Base-by-base conservation (phyloP, 2,329 filamentous ascomycete genomes). In the Trichoderma cornu-damae region DNA sequence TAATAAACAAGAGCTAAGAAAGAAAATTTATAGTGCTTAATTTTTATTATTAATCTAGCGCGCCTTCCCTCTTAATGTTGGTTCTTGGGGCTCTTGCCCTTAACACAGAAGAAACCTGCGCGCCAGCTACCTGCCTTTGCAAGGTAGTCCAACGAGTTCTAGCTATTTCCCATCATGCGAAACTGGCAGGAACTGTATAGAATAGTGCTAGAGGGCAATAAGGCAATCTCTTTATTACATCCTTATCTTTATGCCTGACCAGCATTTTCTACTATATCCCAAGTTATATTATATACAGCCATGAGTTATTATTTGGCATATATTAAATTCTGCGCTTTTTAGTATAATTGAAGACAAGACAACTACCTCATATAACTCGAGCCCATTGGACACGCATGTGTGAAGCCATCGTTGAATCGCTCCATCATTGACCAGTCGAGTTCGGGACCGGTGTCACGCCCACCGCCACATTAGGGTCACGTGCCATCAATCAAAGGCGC, bases 111-210 rank as follows among this genome's bases (percentile, higher is more conserved):
- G 40, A 22, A 43, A 26, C 40, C 22, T 43, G 22, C 40, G 26
- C 40, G 22, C 40, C 20, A 26, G 40, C 11, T 47, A 47, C 44
- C 44, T 47, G 34, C 44, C n/a, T n/a, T 28, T 34, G n/a, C n/a
- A 34, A 47, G 44, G 44, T 47, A 34, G 44, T 47, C 44, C 28
- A 47, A 22, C 18, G 8, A 35, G 7, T 48, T 34, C 44, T 16
- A 48, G 44, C 44, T 34, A 8, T 47, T 48, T 48, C 40, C 44
- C 16, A 48, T 48, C 16, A 48, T 48, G 44, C 44, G 8, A 48
- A 34, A 48, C 34, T 34, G 16, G 28, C 44, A 48, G 44, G 44
- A n/a, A 34, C 44, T 11, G 28, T 44, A 48, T 9, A 48, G 28
- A 22, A 35, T n/a, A 48, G 18, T 48, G 46, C 18, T 48, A 16